A percentile compares a stretch with the other conserved stretches of the same genome.
phyloP scores from a whole-genome alignment of 331 rosid species.

The Pyrus hybrid region DNA sequence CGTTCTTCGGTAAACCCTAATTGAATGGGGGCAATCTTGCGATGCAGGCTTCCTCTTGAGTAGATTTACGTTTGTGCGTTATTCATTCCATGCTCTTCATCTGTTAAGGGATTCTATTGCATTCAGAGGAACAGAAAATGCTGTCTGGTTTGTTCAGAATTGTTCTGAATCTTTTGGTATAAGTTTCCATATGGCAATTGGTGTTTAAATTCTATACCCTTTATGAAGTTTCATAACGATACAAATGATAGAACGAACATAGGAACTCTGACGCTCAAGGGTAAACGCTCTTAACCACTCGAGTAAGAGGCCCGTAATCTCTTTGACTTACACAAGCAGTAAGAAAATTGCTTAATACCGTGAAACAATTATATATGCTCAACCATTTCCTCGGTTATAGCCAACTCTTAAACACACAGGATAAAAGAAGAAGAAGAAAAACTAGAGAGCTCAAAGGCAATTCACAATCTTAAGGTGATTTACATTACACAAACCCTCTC shows the following conservation, averaged over 20 bases:
- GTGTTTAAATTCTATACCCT: background rate
- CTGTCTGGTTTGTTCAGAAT: background rate
- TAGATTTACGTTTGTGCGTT: too few relatives aligned
- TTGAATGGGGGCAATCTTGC: background rate
- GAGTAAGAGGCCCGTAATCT: background rate
- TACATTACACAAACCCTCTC: conserved; percentile 37
- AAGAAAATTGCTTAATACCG: background rate
- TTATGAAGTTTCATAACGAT: background rate
- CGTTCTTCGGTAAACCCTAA: background rate
- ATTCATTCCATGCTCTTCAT: too few relatives aligned
- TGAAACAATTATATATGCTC: conserved; percentile 20
- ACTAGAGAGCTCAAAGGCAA: too few relatives aligned
- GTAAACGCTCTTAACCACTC: background rate
- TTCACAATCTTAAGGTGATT: conserved; percentile 29
- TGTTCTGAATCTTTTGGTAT: background rate
- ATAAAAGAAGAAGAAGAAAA: too few relatives aligned
- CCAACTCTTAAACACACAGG: conserved; percentile 5
- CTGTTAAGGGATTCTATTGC: background rate
- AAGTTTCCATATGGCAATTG: background rate
- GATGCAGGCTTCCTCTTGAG: background rate
- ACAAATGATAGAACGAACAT: background rate
- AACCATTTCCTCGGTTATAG: conserved; percentile 27
- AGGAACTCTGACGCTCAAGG: background rate
- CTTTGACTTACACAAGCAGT: background rate
- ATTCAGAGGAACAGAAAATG: background rate